A percentile compares a stretch with the other conserved stretches of the same genome.
These are phyloP conservation scores for Viola odorata DNA, from an alignment of 345 rosid genomes.

Conservation along the genomic window DNA sequence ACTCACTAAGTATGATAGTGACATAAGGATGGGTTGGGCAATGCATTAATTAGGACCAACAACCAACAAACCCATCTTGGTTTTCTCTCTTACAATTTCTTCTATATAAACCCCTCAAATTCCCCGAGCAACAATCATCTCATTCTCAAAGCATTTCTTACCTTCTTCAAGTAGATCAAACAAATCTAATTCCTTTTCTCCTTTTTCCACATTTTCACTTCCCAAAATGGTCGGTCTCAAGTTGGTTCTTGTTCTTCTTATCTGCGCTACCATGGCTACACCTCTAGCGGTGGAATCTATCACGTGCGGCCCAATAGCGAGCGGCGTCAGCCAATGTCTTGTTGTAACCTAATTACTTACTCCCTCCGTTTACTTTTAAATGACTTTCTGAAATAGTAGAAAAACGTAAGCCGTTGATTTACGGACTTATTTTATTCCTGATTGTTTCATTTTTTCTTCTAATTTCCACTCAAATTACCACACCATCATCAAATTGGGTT, in stretches of 20 bases:
- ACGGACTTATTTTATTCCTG: too few species aligned
- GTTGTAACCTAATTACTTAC: too few species aligned
- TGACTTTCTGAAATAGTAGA: too few species aligned
- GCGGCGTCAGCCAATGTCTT: not conserved
- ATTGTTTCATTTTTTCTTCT: too few species aligned
- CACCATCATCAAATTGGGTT: too few species aligned
- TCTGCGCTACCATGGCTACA: conserved; percentile 21
- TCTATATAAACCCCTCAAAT: not conserved
- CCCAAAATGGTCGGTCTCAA: not conserved
- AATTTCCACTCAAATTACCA: too few species aligned
- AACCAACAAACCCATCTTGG: not conserved
- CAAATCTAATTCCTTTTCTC: not conserved
- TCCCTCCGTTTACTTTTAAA: too few species aligned
- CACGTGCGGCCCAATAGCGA: conserved; percentile 32
- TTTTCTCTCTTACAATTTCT: not conserved
- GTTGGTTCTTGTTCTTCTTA: conserved; percentile 12
- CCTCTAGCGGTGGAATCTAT: conserved; percentile 28
- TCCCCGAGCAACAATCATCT: not conserved
- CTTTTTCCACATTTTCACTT: not conserved
- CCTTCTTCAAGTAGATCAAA: conserved; percentile 2
- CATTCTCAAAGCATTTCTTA: not conserved
- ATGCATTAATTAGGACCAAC: conserved; percentile 9
- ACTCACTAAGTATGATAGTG: too few species aligned
- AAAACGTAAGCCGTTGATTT: too few species aligned
- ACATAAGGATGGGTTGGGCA: too few species aligned